A percentile compares a stretch with the other conserved stretches of the same genome.
Conservation (phyloP, 352 stramenopile genomes). For the Globisporangium uncinulatum region DNA sequence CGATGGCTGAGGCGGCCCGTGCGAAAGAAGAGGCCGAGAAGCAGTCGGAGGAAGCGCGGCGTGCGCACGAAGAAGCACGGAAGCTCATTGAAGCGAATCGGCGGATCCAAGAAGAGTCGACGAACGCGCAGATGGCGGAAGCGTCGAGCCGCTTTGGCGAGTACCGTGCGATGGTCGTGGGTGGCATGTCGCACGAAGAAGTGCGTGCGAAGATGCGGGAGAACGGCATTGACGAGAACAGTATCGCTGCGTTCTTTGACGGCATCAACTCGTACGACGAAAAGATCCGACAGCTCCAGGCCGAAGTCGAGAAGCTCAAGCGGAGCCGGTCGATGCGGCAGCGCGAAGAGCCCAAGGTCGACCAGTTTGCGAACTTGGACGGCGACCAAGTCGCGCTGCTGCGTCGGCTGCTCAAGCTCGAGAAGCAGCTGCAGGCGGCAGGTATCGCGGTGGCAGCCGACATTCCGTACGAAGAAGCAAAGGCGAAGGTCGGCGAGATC, state of each 20-base stretch:
- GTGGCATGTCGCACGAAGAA: conserved; percentile 58
- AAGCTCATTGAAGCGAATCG: conserved; percentile 84
- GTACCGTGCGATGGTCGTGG: conserved; percentile 69
- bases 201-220: conserved; percentile 74
- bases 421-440: conserved; percentile 78
- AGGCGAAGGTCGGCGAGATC: conserved; percentile 88
- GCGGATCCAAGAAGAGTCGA: conserved; percentile 65
- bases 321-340: conserved; percentile 40
- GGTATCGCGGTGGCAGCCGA: conserved; percentile 88
- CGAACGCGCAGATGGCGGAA: conserved; percentile 26
- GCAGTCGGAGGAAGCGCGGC: conserved; percentile 68
- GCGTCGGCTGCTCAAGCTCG: conserved; percentile 74
- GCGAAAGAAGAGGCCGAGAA: conserved; percentile 79
- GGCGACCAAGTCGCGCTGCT: conserved; percentile 75
- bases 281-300: conserved; percentile 76
- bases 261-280: conserved; percentile 81
- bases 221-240: conserved; percentile 66
- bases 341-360: conserved; percentile 48
- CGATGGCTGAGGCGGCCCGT: conserved; percentile 71
- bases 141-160: conserved; percentile 47
- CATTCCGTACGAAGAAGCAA: conserved; percentile 91
- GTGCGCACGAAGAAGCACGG: conserved; percentile 71
- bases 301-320: conserved; percentile 81
- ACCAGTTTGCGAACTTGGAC: conserved; percentile 71
- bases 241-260: conserved; percentile 76